Conservation (phyloP, 108 stramenopile genomes). For the Cylindrotheca closterium region DNA sequence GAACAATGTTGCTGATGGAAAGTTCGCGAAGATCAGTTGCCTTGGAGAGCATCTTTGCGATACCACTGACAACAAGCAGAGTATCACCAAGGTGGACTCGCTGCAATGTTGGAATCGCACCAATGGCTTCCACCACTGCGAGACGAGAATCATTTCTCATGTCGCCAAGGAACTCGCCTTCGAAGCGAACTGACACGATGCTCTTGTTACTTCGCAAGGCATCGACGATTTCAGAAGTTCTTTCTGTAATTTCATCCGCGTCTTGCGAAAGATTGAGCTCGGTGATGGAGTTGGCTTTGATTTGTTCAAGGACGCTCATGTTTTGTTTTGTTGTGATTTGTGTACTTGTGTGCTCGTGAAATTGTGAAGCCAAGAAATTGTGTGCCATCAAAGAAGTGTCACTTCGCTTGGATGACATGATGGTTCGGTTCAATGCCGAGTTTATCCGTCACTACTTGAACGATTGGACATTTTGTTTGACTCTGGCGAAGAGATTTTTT, state of each 20-base stretch:
- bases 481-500: no score
- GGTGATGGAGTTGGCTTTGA: constrained; percentile 14
- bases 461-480: no score
- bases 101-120: background rate
- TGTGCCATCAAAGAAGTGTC: no score
- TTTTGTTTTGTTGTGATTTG: no score
- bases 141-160: constrained; percentile 9
- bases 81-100: constrained; percentile 4
- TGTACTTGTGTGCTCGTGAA: no score
- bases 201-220: constrained; percentile 6
- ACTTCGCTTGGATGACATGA: no score
- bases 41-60: constrained; percentile 4
- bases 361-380: no score
- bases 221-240: background rate
- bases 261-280: background rate
- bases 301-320: no score
- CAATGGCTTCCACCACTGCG: background rate
- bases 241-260: constrained; percentile 3
- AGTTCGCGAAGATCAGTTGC: background rate
- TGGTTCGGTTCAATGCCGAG: no score
- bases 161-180: constrained; percentile 5
- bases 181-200: constrained; percentile 4
- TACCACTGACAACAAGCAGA: background rate
- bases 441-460: no score
- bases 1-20: background rate